phyloP scores from a whole-genome alignment of 1,284 basidiomycete genomes.

The Tetrapyrgos nigripes region DNA sequence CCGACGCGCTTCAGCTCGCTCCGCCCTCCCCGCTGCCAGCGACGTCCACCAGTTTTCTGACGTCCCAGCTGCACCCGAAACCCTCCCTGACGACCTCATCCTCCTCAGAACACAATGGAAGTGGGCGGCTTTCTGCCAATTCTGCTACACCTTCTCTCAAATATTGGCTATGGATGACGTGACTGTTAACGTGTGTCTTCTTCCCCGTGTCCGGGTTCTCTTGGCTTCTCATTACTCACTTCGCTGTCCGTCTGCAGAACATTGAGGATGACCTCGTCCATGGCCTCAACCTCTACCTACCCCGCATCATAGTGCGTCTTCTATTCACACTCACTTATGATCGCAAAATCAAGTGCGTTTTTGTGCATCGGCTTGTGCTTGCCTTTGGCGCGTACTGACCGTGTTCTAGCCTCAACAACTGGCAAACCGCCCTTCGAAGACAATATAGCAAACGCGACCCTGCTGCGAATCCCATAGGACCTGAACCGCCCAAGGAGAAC shows the following conservation, averaged over 20 bases:
- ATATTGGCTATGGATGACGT: slow-evolving; percentile 73
- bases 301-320: slow-evolving; percentile 76
- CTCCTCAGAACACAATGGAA: slow-evolving; percentile 75
- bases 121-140: slow-evolving; percentile 85
- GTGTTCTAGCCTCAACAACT: slow-evolving; percentile 65
- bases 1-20: slow-evolving; percentile 29
- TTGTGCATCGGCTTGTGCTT: slow-evolving; percentile 19
- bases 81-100: slow-evolving; percentile 49
- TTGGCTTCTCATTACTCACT: slow-evolving; percentile 15
- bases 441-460: slow-evolving; percentile 77
- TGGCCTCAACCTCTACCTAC: slow-evolving; percentile 64
- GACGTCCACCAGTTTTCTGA: slow-evolving; percentile 24
- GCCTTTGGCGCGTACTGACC: slow-evolving; percentile 27
- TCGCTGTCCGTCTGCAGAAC: slow-evolving; percentile 53
- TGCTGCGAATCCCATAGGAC: slow-evolving; percentile 71
- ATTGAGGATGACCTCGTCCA: slow-evolving; percentile 77
- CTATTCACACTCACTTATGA: slow-evolving; percentile 80
- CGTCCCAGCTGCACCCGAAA: slow-evolving; percentile 36
- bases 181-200: slow-evolving; percentile 65
- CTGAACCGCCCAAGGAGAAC: slow-evolving; percentile 45
- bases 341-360: slow-evolving; percentile 75
- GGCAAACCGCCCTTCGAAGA: slow-evolving; percentile 75
- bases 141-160: slow-evolving; percentile 77
- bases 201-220: slow-evolving; percentile 20
- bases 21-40: slow-evolving; percentile 24